These are phyloP conservation scores for Chlorella ohadii DNA, from an alignment of 139 green algal genomes.

Conservation along the genomic window DNA sequence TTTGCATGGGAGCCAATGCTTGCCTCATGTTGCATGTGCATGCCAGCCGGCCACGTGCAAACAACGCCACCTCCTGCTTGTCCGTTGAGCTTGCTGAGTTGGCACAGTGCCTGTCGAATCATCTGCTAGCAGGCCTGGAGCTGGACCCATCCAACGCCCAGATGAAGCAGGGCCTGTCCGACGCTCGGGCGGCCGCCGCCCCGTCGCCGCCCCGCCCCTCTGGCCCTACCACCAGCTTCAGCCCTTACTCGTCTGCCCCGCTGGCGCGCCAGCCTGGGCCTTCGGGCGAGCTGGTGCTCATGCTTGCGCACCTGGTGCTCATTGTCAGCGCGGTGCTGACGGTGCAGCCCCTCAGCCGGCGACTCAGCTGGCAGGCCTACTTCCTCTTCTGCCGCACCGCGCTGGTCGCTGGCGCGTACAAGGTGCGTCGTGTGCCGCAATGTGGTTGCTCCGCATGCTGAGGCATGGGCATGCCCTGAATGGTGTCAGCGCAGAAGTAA, in stretches of 20 bases:
- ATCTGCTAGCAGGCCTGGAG: conserved; percentile 66
- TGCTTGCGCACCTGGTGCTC: conserved; percentile 25
- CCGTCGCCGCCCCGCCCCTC: too few relatives aligned
- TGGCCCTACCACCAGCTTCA: too few relatives aligned
- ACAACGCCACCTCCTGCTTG: too few relatives aligned
- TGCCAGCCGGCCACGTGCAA: too few relatives aligned
- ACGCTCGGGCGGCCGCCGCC: conserved; percentile 56
- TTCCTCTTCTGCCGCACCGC: conserved; percentile 32
- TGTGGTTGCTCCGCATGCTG: too few relatives aligned
- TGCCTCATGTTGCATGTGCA: too few relatives aligned
- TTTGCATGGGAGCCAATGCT: too few relatives aligned
- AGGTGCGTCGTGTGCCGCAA: conserved; percentile 13
- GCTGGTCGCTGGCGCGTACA: conserved; percentile 20
- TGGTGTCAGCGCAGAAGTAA: too few relatives aligned
- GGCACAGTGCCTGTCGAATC: too few relatives aligned
- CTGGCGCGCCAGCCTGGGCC: neutral
- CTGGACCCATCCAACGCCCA: conserved; percentile 80
- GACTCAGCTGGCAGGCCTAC: conserved; percentile 21
- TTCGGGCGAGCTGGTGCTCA: conserved; percentile 28
- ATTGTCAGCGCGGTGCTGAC: conserved; percentile 29
- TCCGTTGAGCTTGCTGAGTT: too few relatives aligned
- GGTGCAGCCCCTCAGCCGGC: conserved; percentile 37
- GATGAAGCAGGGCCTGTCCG: conserved; percentile 68
- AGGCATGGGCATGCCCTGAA: too few relatives aligned
- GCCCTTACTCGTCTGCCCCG: too few relatives aligned